phyloP scores from a whole-genome alignment of 768 basidiomycete species.

The Suillus placidus region DNA sequence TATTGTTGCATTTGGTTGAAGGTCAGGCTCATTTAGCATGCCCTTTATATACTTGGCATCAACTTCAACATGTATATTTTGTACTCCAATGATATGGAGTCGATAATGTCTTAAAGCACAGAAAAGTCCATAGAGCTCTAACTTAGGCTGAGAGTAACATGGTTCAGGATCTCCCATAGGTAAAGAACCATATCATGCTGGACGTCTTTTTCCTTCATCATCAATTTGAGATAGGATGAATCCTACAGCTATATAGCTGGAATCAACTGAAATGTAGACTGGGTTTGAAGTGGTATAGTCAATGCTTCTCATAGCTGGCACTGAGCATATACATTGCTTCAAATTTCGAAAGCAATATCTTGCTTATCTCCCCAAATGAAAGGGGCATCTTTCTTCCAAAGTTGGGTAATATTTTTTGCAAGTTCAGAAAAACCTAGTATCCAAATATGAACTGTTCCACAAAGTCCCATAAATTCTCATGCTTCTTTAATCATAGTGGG shows the following conservation, averaged over 20 bases:
- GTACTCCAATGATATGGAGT: conserved; percentile 33
- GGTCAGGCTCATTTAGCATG: conserved; percentile 46
- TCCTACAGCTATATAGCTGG: not conserved
- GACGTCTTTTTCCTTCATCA: too few relatives aligned
- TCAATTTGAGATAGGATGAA: not conserved
- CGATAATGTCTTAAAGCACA: conserved; percentile 23
- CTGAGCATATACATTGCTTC: not conserved
- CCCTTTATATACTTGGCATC: conserved; percentile 47
- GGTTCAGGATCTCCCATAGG: too few relatives aligned
- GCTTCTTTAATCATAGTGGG: too few relatives aligned
- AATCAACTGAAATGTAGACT: not conserved
- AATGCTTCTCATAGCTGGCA: not conserved
- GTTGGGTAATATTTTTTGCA: too few relatives aligned
- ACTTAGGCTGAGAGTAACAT: too few relatives aligned
- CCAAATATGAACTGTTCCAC: too few relatives aligned
- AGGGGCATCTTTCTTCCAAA: not conserved
- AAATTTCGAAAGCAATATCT: not conserved
- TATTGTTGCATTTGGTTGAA: conserved; percentile 41
- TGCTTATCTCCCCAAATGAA: not conserved
- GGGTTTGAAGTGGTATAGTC: not conserved
- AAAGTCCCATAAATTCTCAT: too few relatives aligned
- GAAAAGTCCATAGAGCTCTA: too few relatives aligned
- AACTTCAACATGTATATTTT: conserved; percentile 38
- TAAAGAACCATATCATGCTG: too few relatives aligned
- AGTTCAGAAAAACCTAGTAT: too few relatives aligned